Evolutionary conservation across 352 stramenopile genomes (phyloP).

Genomic region (Pythium apleroticum): DNA sequence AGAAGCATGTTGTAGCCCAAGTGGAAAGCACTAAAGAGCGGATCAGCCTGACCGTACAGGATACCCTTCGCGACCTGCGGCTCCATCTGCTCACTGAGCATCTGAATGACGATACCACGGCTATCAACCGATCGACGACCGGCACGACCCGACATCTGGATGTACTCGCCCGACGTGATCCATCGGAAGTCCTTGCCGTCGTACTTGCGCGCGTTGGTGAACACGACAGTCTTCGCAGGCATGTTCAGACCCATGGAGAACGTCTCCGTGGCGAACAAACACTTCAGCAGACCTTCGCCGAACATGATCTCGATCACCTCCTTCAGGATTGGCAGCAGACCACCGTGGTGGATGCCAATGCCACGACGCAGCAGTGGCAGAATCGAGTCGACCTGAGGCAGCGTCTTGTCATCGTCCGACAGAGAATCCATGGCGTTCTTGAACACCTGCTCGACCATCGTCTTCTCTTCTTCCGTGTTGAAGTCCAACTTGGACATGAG

Average conservation of each 20-base stretch:
- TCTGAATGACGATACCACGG: constrained; percentile 98
- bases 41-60: constrained; percentile 79
- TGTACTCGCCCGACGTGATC: constrained; percentile 96
- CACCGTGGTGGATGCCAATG: constrained; percentile 99
- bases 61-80: constrained; percentile 95
- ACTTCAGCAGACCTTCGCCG: constrained; percentile 97
- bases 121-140: constrained; percentile 98
- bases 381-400: constrained; percentile 97
- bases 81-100: constrained; percentile 99
- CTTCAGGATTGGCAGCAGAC: constrained; percentile 98
- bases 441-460: constrained; percentile 96
- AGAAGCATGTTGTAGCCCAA: constrained; percentile 99
- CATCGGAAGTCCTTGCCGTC: constrained; percentile 95
- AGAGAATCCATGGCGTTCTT: constrained; percentile 98
- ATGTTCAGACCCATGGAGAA: constrained; percentile 99
- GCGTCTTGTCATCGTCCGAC: constrained; percentile 94
- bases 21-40: constrained; percentile 91
- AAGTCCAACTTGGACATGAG: constrained; percentile 95
- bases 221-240: constrained; percentile 99
- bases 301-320: constrained; percentile 95
- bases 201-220: constrained; percentile 97
- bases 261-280: constrained; percentile 98
- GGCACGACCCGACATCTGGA: constrained; percentile 95
- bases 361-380: constrained; percentile 96
- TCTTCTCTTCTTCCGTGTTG: constrained; percentile 97